Conservation (phyloP, 2,329 filamentous ascomycete species). For the Lachnellula willkommii region DNA sequence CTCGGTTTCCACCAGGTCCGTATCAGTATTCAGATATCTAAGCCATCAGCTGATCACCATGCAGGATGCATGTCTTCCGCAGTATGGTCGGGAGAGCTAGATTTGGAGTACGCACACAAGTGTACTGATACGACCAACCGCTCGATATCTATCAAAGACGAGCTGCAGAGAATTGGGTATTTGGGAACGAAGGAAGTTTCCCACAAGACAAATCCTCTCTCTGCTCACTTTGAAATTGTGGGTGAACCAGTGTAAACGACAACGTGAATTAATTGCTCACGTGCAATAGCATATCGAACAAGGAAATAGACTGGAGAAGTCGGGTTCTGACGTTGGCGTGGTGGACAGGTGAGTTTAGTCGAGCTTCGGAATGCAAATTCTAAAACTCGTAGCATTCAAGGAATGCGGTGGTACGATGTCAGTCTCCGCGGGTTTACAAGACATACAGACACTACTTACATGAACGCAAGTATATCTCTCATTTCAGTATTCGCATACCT, state of each 20-base stretch:
- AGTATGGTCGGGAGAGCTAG: slow-evolving; percentile 66
- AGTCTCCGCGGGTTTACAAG: slow-evolving; percentile 43
- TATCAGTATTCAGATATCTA: neutral
- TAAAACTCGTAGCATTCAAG: slow-evolving; percentile 47
- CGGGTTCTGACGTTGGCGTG: slow-evolving; percentile 57
- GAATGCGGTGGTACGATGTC: slow-evolving; percentile 67
- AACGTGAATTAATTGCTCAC: neutral
- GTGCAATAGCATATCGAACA: slow-evolving; percentile 60
- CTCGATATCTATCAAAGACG: slow-evolving; percentile 28
- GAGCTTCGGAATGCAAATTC: neutral
- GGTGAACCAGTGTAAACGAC: neutral
- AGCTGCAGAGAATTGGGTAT: slow-evolving; percentile 66
- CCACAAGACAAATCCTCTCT: slow-evolving; percentile 56
- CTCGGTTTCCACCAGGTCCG: slow-evolving; percentile 49
- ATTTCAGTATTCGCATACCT: neutral
- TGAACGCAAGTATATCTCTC: slow-evolving; percentile 29
- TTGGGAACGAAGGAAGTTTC: slow-evolving; percentile 52
- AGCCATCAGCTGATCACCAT: slow-evolving; percentile 35
- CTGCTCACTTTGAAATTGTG: slow-evolving; percentile 66
- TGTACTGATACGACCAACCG: slow-evolving; percentile 54
- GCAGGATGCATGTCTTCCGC: slow-evolving; percentile 66
- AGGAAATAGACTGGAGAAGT: slow-evolving; percentile 63
- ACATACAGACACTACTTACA: slow-evolving; percentile 25
- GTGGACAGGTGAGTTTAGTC: slow-evolving; percentile 47
- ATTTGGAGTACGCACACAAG: slow-evolving; percentile 54